phyloP scores from a whole-genome alignment of 2,329 filamentous ascomycete genomes.

The Trichoderma cornu-damae region DNA sequence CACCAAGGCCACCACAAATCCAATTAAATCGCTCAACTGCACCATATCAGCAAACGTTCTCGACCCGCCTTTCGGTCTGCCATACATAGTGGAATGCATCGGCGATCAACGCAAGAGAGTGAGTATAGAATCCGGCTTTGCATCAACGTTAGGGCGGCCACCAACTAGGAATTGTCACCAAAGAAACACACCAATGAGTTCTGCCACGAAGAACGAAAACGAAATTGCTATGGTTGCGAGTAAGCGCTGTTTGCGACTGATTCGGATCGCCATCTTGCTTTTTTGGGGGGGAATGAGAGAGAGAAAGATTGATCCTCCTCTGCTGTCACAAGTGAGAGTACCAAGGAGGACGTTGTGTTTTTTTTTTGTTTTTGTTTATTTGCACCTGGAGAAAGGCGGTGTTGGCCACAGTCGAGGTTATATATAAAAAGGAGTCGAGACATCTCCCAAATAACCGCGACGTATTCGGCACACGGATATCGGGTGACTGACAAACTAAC shows the following conservation, averaged over 20 bases:
- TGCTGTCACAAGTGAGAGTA: neutral
- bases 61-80: neutral
- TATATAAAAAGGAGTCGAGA: neutral
- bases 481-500: neutral
- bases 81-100: slow-evolving; percentile 73
- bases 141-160: slow-evolving; percentile 2
- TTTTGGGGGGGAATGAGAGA: no score
- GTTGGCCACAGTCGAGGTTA: neutral
- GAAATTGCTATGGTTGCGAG: slow-evolving; percentile 46
- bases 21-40: slow-evolving; percentile 65
- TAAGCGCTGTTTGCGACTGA: slow-evolving; percentile 41
- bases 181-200: slow-evolving; percentile 40
- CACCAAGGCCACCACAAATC: slow-evolving; percentile 61
- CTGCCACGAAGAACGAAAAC: slow-evolving; percentile 47
- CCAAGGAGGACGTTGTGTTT: neutral
- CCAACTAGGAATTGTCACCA: neutral
- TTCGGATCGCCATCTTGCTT: slow-evolving; percentile 16
- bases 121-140: slow-evolving; percentile 62
- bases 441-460: neutral
- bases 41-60: slow-evolving; percentile 18
- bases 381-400: neutral
- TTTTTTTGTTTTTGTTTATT: neutral
- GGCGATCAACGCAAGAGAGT: slow-evolving; percentile 65
- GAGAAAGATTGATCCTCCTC: neutral
- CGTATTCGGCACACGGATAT: neutral